Evolutionary conservation across 225 moss, liverwort and hornwort genomes (phyloP), one percentile per base, ranked within the genome.

Genomic region (Bryoerythrophyllum caledonicum): DNA sequence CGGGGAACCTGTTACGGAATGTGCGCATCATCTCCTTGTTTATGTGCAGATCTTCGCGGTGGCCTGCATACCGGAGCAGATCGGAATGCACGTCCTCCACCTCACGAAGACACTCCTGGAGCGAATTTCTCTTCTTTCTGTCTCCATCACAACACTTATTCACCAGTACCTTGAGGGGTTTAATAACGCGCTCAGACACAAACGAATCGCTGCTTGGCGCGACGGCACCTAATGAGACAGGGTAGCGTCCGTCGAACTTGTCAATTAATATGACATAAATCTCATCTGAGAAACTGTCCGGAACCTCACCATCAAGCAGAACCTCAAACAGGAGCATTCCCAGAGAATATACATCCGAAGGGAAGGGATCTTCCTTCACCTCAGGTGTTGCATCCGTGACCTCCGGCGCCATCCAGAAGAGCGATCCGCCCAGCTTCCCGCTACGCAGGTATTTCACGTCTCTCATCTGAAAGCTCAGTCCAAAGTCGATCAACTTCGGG

Each of bases 261-360:
- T 70, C 70, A 0, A 41, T 4, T 35, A 13, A 4, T 57, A 40
- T 56, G 70, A 56, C 14, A 6, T 11, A 21, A 55, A 15, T 10
- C 11, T 30, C 12, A 70, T 73, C 48, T 44, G 73, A 46, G 44
- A 46, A 51, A 62, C 27, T 49, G 26, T 44, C 58, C 34, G 68
- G 77, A 70, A 77, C 21, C 66, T 62, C 5, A 48, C 77, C 77
- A 70, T 77, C 60, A 13, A 77, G 77, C 59, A 77, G 21, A 60
- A 77, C 30, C 70, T 77, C 77, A 68, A 71, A n/a, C 5, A 77
- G 60, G 62, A 77, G 28, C 77, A 77, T 77, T 49, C 77, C 77
- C 10, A 77, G 58, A 4, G 70, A 77, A 62, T 77, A 77, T 21
- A 77, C 77, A 77, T 77, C 77, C 25, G 77, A 77, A 70, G 77